Base-by-base conservation (phyloP, 176 grass and related monocot species). In the Eragrostis curvula region DNA sequence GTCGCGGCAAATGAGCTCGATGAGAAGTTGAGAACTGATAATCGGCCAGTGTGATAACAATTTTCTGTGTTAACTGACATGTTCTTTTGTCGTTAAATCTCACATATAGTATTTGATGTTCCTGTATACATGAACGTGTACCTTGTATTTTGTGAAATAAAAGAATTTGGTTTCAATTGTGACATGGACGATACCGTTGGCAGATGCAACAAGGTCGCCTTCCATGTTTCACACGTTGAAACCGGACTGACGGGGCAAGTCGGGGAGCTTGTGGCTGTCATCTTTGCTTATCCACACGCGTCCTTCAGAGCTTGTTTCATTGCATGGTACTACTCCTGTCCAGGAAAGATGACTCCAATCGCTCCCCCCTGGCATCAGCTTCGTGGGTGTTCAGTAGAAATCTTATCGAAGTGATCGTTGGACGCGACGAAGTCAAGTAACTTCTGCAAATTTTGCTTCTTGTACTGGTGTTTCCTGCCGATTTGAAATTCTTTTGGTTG, bases 281-380 rank as follows among this genome's bases (percentile, higher is more conserved):
- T 75, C 6, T 77, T 51, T 60, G 44, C 83, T 89, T 89, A 82
- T 90, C 83, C 83, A 30, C 11, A 71, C 36, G n/a, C 57, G 57
- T 57, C 63, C 47, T 68, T 55, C 12, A 24, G 47, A 68, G 12
- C 39, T 49, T 40, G 77, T 61, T 51, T 39, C 27, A 68, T 21
- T 66, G 76, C 75, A 65, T 65, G 44, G 66, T 7, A 8, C 3
- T 61, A 45, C 25, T 18, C 0, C 16, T 82, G 25, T 82, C 39
- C 47, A 79, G 45, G 13, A 17, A 57, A 15, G 76, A 21, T 51
- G 17, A 23, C 13, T 40, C 49, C 25, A 55, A 39, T 7, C 40
- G 1, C n/a, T 29, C 15, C 1, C 15, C 1, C 28, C 76, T 3
- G 18, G 52, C 51, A 50, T 70, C 59, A 61, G 29, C 30, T 15